Evolutionary conservation across 805 yeast genomes (phyloP).

Genomic region (Lachancea thermotolerans): DNA sequence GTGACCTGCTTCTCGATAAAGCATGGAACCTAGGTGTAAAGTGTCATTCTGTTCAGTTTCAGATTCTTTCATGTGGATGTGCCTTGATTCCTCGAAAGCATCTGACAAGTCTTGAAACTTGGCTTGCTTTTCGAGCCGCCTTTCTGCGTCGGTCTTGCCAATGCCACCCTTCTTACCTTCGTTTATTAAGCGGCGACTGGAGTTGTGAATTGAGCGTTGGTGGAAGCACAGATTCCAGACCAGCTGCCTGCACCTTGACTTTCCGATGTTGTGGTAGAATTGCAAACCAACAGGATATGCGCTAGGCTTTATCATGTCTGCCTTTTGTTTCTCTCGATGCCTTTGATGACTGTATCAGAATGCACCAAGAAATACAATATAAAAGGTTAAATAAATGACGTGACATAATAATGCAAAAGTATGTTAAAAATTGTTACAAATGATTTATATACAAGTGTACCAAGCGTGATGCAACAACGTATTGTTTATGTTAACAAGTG

Average conservation of each 20-base stretch:
- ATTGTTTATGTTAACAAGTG: too few relatives aligned
- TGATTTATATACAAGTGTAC: too few relatives aligned
- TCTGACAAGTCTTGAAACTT: slow-evolving; percentile 13
- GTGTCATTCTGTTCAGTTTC: slow-evolving; percentile 39
- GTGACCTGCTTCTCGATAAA: slow-evolving; percentile 19
- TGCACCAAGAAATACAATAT: neutral
- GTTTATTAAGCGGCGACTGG: neutral
- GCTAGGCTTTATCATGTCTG: neutral
- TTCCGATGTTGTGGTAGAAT: neutral
- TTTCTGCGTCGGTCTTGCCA: slow-evolving; percentile 7
- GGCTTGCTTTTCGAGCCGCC: slow-evolving; percentile 15
- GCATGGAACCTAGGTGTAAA: slow-evolving; percentile 32
- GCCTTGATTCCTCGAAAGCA: slow-evolving; percentile 12
- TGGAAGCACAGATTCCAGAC: neutral
- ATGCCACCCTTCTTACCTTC: neutral
- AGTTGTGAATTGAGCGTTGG: neutral
- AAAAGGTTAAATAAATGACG: too few relatives aligned
- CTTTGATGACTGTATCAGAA: neutral
- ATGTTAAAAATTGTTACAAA: too few relatives aligned
- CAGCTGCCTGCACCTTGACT: neutral
- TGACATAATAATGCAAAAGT: too few relatives aligned
- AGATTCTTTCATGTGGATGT: slow-evolving; percentile 37
- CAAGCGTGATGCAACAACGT: too few relatives aligned
- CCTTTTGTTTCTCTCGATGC: neutral
- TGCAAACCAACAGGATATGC: neutral